Evolutionary conservation across 2,329 filamentous ascomycete species (phyloP), one percentile per base, ranked within the genome.

Genomic region (Ilyonectria mors-panacis): DNA sequence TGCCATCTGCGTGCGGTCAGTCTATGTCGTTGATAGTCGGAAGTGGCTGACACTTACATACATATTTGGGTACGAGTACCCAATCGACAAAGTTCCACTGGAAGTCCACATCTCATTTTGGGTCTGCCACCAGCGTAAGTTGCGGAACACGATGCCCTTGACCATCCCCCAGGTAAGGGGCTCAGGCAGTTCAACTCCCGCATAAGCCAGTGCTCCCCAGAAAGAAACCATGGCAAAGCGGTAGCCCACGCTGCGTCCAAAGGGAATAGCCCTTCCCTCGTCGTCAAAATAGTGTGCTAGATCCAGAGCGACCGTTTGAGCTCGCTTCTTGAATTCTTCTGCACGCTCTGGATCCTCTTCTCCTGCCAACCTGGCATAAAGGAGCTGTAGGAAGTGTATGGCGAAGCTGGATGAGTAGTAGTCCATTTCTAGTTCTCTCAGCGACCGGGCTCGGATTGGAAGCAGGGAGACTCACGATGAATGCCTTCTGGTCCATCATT

Each of bases 171-270:
- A 94, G 2, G 90, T 92, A 59, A 95, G 81, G 0, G 93, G 92
- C 8, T 85, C 85, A 0, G 92, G 92, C 6, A 94, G 85, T 59
- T 94, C 91, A 57, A 94, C 90, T 70, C 90, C 90, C 4, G 92
- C 92, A 74, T 94, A 94, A 1, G 92, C 93, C 30, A 94, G 81
- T 0, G 92, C 91, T 13, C 92, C 91, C 93, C 93, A 95, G 81
- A 95, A 95, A 0, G 90, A 92, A n/a, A 92, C 90, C 90, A 94
- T 94, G 55, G 92, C 93, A 78, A 94, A 95, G n/a, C 93, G 88
- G 78, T 95, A 95, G 7, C 92, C 93, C 56, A 95, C 87, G 59
- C 91, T 93, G 54, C 93, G 88, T 4, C 93, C 93, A 71, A 94
- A 95, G 0, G 93, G 93, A 58, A 94, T 92, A 2, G 91, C 87